Conservation (phyloP, 1,284 basidiomycete genomes). For the Sutorius eximius region DNA sequence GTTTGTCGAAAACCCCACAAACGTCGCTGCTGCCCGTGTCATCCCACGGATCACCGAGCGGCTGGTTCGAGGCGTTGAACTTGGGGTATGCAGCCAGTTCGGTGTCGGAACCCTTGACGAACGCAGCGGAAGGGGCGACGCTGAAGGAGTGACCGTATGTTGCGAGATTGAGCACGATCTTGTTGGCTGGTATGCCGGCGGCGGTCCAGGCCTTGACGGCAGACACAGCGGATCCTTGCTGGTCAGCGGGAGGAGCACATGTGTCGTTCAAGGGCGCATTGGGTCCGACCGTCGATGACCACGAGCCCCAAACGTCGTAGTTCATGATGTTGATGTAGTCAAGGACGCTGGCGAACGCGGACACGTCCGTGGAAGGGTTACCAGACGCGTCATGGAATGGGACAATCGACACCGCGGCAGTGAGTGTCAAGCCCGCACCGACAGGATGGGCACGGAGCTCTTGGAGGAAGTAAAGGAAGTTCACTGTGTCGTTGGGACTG, state of each 20-base stretch:
- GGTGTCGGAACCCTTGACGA: slow-evolving; percentile 20
- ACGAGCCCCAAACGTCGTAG: slow-evolving; percentile 68
- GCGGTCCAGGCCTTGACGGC: slow-evolving; percentile 61
- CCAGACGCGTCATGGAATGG: slow-evolving; percentile 58
- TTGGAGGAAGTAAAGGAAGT: slow-evolving; percentile 48
- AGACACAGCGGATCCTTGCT: slow-evolving; percentile 60
- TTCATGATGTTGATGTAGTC: slow-evolving; percentile 75
- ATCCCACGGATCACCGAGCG: slow-evolving; percentile 47
- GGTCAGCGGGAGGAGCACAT: slow-evolving; percentile 54
- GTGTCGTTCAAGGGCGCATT: slow-evolving; percentile 68
- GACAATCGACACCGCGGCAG: slow-evolving; percentile 54
- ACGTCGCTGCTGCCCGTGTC: slow-evolving; percentile 32
- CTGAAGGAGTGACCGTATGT: slow-evolving; percentile 52
- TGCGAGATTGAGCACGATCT: slow-evolving; percentile 69
- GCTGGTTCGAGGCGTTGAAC: slow-evolving; percentile 40
- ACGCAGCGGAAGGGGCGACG: slow-evolving; percentile 37
- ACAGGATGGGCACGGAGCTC: slow-evolving; percentile 45
- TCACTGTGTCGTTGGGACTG: slow-evolving; percentile 43
- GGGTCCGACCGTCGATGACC: slow-evolving; percentile 53
- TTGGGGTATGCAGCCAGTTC: slow-evolving; percentile 38
- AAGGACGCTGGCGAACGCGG: slow-evolving; percentile 39
- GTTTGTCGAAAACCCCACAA: slow-evolving; percentile 39
- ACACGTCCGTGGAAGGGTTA: slow-evolving; percentile 54
- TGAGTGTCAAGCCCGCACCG: slow-evolving; percentile 48
- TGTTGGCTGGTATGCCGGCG: slow-evolving; percentile 60